A percentile compares a stretch with the other conserved stretches of the same genome.
These are phyloP conservation scores for Dipsacomyces acuminosporus DNA, from an alignment of 371 early-diverging fungal species.

Conservation along the genomic window DNA sequence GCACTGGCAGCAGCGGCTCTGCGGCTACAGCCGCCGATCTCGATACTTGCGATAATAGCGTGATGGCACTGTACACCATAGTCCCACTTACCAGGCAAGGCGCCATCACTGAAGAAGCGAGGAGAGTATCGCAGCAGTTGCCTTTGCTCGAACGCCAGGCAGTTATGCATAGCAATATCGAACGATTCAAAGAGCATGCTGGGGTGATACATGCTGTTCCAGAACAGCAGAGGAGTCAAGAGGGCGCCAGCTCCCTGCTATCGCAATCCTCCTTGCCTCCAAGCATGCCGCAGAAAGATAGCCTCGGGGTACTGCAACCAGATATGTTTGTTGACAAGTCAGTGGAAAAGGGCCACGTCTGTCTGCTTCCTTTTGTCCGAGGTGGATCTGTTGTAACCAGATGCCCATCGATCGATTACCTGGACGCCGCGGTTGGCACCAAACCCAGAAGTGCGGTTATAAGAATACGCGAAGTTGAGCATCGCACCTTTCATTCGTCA, in stretches of 20 bases:
- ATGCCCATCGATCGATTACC: conserved; percentile 17
- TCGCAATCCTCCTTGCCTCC: background rate
- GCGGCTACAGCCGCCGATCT: conserved; percentile 1
- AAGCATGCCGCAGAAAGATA: background rate
- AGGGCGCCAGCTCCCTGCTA: background rate
- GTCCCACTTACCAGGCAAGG: conserved; percentile 2
- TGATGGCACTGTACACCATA: conserved; percentile 16
- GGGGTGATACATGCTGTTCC: background rate
- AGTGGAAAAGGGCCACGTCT: conserved; percentile 34
- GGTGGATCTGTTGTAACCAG: background rate
- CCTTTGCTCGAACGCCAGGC: conserved; percentile 43
- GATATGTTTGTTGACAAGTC: conserved; percentile 38
- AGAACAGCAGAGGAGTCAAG: too few species aligned
- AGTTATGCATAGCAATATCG: conserved; percentile 39
- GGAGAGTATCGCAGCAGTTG: conserved; percentile 25
- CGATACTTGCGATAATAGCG: conserved; percentile 1
- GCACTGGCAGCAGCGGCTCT: background rate
- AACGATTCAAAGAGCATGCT: conserved; percentile 27
- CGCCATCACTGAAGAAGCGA: conserved; percentile 13
- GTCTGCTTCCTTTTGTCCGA: conserved; percentile 28
- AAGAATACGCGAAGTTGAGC: conserved; percentile 15
- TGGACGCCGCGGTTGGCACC: conserved; percentile 18
- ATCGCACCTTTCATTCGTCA: background rate
- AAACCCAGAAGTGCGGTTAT: conserved; percentile 3
- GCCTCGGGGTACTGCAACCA: conserved; percentile 3